These are phyloP conservation scores for Gaultheria prostrata DNA, from an alignment of 148 eudicot species.

Conservation along the genomic window DNA sequence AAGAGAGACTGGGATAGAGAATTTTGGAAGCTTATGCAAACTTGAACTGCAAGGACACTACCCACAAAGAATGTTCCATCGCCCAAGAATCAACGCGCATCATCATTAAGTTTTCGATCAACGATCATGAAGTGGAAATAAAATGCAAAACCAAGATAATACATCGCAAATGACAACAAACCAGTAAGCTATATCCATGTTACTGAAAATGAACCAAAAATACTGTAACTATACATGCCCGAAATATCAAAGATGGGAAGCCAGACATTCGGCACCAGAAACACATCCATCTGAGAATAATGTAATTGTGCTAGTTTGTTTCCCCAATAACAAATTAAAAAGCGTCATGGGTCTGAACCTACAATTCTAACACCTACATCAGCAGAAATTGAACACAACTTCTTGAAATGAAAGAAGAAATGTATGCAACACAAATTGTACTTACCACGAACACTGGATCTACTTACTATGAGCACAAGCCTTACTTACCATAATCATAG, in stretches of 20 bases:
- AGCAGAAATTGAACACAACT: conserved; percentile 2
- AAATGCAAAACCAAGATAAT: background rate
- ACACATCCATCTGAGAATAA: background rate
- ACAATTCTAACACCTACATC: background rate
- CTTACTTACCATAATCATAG: too few species aligned
- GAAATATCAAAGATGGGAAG: background rate
- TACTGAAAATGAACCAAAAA: background rate
- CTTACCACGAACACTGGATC: too few species aligned
- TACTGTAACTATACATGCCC: too few species aligned
- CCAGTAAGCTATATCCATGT: background rate
- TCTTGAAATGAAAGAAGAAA: background rate
- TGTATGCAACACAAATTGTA: background rate
- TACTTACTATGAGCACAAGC: too few species aligned
- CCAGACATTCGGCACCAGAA: background rate
- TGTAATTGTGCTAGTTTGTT: background rate
- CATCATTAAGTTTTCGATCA: background rate
- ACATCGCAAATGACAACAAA: background rate
- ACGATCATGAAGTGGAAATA: background rate
- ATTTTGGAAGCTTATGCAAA: background rate
- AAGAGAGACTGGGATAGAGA: background rate
- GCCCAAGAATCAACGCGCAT: background rate
- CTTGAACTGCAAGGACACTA: background rate
- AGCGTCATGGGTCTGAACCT: background rate
- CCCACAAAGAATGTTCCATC: background rate
- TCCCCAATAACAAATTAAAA: background rate